A percentile compares a stretch with the other conserved stretches of the same genome.
These are phyloP conservation scores for Suillus discolor DNA, from an alignment of 768 basidiomycete species.

Conservation along the genomic window DNA sequence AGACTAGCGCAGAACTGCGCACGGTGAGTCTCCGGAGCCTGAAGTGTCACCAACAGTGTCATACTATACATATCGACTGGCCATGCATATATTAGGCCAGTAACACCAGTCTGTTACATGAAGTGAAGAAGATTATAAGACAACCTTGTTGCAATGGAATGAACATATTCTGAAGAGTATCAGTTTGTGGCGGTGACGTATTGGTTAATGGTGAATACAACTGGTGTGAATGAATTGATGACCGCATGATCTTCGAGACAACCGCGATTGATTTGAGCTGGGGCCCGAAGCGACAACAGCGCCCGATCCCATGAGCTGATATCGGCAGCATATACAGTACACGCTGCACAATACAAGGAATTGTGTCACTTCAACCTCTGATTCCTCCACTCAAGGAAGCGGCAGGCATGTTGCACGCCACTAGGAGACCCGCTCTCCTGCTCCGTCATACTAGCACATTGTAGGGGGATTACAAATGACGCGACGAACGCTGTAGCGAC, in stretches of 20 bases:
- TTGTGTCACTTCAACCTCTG: neutral
- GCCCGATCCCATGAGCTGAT: neutral
- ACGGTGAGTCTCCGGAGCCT: too few relatives aligned
- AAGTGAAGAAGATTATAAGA: too few relatives aligned
- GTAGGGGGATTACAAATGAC: neutral
- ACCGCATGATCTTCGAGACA: neutral
- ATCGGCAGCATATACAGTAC: neutral
- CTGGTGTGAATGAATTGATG: too few relatives aligned
- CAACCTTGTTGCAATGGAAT: too few relatives aligned
- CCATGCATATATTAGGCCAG: too few relatives aligned
- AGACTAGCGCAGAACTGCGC: too few relatives aligned
- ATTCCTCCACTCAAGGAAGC: constrained; percentile 54
- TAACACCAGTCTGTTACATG: too few relatives aligned
- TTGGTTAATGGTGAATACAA: neutral
- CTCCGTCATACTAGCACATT: neutral
- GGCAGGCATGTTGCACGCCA: constrained; percentile 71
- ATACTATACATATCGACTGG: too few relatives aligned
- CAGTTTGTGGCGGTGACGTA: neutral
- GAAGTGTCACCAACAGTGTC: too few relatives aligned
- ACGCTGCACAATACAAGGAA: too few relatives aligned
- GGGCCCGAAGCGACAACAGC: neutral
- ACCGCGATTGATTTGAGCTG: neutral
- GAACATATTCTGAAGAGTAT: too few relatives aligned
- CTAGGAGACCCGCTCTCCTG: constrained; percentile 48
- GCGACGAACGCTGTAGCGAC: neutral